Evolutionary conservation across 805 yeast genomes (phyloP), one percentile per base, ranked within the genome.

Genomic region (Candida saitoana): DNA sequence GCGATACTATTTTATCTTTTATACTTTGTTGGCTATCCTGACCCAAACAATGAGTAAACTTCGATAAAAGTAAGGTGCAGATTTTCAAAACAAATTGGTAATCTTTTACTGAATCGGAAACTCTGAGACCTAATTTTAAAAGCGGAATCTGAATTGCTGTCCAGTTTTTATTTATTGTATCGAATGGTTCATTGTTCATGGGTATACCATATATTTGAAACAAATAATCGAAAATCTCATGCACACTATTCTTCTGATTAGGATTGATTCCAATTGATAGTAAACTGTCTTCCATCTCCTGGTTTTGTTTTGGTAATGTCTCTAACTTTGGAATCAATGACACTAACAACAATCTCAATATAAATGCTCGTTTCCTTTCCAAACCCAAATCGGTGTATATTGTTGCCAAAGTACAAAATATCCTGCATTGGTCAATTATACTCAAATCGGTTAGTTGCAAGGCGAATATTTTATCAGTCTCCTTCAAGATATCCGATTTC

Each of bases 301-400:
- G 31, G 22, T 36, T 36, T 8, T 32, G 15, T 1, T 32, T 18
- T 14, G n/a, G 16, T 12, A 12, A 16, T 5, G 27, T 40, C 25
- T 59, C 55, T 8, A 72, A 44, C 22, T 69, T 66, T 0, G 82
- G 74, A 2, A 70, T 54, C 8, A 82, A 52, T 2, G 77, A 63
- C 5, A 76, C 73, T 18, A 90, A 61, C 22, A 89, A 61, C n/a
- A 80, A 76, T 35, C 89, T 73, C 3, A 88, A 60, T 30, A 85
- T 72, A 47, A 90, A 79, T 0, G 86, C 79, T 48, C 80, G 73
- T 51, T 89, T 90, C 46, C 97, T 70, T 8, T 55, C 42, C 53
- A 84, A 71, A 1, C 80, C 80, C 36, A 88, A 66, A 22, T 73
- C 76, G 2, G 77, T 69, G 57, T 82, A 88, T 1, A 87, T 63